Conservation (phyloP, 331 rosid genomes). For the Quercus tomentella region DNA sequence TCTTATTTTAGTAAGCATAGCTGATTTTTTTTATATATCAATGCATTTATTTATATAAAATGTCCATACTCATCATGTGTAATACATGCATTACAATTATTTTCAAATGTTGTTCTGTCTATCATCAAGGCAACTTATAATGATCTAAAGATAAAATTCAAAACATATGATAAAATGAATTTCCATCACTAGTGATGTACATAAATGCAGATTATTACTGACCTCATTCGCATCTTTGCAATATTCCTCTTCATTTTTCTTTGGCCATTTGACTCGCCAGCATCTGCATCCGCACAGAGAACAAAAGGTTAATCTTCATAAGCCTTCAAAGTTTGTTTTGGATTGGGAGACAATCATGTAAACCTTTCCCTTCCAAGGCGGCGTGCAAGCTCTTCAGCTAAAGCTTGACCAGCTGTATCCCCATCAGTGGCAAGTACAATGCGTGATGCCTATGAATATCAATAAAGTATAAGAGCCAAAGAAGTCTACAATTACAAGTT, state of each 20-base stretch:
- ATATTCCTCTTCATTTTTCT: slow-evolving; percentile 43
- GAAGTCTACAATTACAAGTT: neutral
- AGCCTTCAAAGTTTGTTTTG: neutral
- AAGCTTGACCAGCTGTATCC: slow-evolving; percentile 94
- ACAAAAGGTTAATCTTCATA: slow-evolving; percentile 9
- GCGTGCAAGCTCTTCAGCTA: slow-evolving; percentile 99
- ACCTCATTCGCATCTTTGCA: slow-evolving; percentile 99
- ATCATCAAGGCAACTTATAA: neutral
- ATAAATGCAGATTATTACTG: slow-evolving; percentile 5
- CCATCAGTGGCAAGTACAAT: slow-evolving; percentile 95
- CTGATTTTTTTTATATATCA: neutral
- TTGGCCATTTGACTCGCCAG: slow-evolving; percentile 97
- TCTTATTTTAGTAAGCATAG: neutral
- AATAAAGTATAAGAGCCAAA: slow-evolving; percentile 12
- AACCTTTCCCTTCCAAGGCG: slow-evolving; percentile 96
- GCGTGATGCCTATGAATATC: slow-evolving; percentile 73
- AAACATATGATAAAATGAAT: neutral
- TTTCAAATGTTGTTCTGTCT: neutral
- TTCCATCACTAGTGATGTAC: neutral
- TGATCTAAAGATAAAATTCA: neutral
- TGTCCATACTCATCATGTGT: no score
- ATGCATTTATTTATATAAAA: no score
- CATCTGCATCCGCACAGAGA: slow-evolving; percentile 53
- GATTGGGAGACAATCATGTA: slow-evolving; percentile 9
- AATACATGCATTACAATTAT: no score